phyloP scores from a whole-genome alignment of 768 basidiomycete species.

The Pulveroboletus sp. region DNA sequence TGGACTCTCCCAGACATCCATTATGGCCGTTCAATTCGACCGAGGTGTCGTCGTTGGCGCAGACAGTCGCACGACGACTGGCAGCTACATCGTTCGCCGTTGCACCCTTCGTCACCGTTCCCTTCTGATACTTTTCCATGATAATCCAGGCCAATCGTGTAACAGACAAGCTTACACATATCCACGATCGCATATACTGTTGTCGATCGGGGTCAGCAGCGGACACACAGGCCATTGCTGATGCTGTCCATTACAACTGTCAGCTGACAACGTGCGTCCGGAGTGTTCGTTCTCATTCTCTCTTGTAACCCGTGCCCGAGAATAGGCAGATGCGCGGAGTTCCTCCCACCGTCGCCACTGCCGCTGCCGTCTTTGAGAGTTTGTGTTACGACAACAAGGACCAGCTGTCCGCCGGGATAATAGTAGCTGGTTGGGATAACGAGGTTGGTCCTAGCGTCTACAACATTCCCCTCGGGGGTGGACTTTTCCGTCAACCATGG shows the following conservation, averaged over 20 bases:
- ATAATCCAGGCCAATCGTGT: constrained; percentile 83
- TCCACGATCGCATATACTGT: constrained; percentile 98
- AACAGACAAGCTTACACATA: constrained; percentile 94
- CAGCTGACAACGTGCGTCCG: constrained; percentile 65
- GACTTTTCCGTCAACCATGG: constrained; percentile 96
- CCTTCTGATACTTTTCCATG: neutral
- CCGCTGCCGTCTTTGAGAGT: constrained; percentile 79
- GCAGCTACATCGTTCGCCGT: constrained; percentile 85
- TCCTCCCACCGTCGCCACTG: constrained; percentile 74
- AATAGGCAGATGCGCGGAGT: constrained; percentile 53
- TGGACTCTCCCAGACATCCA: constrained; percentile 71
- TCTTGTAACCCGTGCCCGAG: constrained; percentile 1
- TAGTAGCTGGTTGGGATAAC: constrained; percentile 97
- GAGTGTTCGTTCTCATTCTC: neutral
- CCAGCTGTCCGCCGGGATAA: constrained; percentile 83
- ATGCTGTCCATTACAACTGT: constrained; percentile 78
- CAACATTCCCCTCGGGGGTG: constrained; percentile 95
- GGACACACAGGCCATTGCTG: constrained; percentile 95
- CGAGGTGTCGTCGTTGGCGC: constrained; percentile 95
- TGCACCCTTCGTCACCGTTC: neutral
- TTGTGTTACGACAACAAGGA: constrained; percentile 96
- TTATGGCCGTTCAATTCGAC: constrained; percentile 98
- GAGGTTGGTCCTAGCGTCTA: constrained; percentile 88
- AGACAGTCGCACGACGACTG: constrained; percentile 95
- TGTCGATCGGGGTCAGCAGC: constrained; percentile 98